These are phyloP conservation scores for Plantago coronopus DNA, from an alignment of 305 asterid genomes.

Conservation along the genomic window DNA sequence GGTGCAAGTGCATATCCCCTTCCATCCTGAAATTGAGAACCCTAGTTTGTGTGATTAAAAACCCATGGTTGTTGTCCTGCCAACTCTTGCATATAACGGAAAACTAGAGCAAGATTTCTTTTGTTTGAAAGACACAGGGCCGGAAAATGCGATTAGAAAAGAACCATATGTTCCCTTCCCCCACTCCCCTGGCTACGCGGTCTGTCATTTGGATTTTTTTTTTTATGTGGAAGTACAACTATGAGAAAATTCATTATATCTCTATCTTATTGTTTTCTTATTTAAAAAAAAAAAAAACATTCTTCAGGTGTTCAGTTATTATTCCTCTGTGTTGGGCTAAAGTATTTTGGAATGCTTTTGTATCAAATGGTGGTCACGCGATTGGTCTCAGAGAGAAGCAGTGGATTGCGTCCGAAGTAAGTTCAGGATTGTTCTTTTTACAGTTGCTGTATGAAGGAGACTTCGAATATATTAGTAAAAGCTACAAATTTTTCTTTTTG, in stretches of 20 bases:
- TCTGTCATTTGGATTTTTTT: too few relatives aligned
- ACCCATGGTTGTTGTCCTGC: too few relatives aligned
- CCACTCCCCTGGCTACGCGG: too few relatives aligned
- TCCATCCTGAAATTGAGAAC: not conserved
- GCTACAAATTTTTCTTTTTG: constrained; percentile 19
- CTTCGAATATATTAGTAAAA: constrained; percentile 5
- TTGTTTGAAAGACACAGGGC: too few relatives aligned
- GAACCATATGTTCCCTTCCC: too few relatives aligned
- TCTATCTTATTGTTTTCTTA: constrained; percentile 12
- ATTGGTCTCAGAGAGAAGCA: constrained; percentile 81
- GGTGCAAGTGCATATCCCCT: not conserved
- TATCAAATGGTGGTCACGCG: constrained; percentile 66
- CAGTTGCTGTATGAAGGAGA: not conserved
- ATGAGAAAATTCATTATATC: not conserved
- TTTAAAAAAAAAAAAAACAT: too few relatives aligned
- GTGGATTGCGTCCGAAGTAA: constrained; percentile 81
- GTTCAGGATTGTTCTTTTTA: constrained; percentile 12
- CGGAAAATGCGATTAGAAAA: too few relatives aligned
- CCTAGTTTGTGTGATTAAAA: too few relatives aligned
- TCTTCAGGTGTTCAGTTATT: constrained; percentile 73
- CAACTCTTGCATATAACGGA: too few relatives aligned
- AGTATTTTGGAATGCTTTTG: constrained; percentile 60
- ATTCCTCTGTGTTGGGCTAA: constrained; percentile 84
- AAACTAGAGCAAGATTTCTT: too few relatives aligned
- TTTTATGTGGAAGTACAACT: not conserved